These are phyloP conservation scores for Daedalea quercina DNA, from an alignment of 768 basidiomycete genomes.

Conservation along the genomic window DNA sequence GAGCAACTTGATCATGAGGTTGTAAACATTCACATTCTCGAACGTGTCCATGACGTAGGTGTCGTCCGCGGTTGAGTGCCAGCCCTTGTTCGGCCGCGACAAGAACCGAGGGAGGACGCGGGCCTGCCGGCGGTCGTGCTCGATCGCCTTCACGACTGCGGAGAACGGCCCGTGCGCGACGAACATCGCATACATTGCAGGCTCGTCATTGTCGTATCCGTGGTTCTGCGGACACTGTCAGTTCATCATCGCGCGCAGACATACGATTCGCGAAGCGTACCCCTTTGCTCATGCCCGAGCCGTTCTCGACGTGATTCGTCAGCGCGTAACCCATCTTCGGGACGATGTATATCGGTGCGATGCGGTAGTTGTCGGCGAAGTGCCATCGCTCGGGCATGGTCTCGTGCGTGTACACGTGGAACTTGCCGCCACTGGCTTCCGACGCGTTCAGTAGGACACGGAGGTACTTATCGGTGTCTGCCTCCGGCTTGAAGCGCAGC, in stretches of 20 bases:
- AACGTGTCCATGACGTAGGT: conserved; percentile 79
- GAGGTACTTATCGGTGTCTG: conserved; percentile 53
- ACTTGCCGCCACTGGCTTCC: conserved; percentile 51
- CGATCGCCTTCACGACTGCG: conserved; percentile 52
- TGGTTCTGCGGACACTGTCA: conserved; percentile 51
- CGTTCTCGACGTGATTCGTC: conserved; percentile 56
- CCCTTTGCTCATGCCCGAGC: conserved; percentile 64
- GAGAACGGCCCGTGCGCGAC: conserved; percentile 91
- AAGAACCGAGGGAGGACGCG: conserved; percentile 17
- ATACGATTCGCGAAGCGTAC: conserved; percentile 33
- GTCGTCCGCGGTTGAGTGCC: conserved; percentile 62
- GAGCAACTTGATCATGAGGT: conserved; percentile 70
- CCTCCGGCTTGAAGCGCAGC: conserved; percentile 57
- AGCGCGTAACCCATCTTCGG: conserved; percentile 78
- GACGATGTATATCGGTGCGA: conserved; percentile 82
- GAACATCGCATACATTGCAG: conserved; percentile 84
- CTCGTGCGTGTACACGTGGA: conserved; percentile 70
- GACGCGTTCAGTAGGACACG: conserved; percentile 48
- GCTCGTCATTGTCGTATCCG: conserved; percentile 79
- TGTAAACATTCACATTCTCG: conserved; percentile 80
- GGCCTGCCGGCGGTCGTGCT: conserved; percentile 24
- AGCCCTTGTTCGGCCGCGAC: conserved; percentile 37
- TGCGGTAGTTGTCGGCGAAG: conserved; percentile 65
- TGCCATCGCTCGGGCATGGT: conserved; percentile 83
- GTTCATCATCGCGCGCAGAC: background rate